Conservation (phyloP, 2,329 filamentous ascomycete species). For the Fusarium sarcochroum region DNA sequence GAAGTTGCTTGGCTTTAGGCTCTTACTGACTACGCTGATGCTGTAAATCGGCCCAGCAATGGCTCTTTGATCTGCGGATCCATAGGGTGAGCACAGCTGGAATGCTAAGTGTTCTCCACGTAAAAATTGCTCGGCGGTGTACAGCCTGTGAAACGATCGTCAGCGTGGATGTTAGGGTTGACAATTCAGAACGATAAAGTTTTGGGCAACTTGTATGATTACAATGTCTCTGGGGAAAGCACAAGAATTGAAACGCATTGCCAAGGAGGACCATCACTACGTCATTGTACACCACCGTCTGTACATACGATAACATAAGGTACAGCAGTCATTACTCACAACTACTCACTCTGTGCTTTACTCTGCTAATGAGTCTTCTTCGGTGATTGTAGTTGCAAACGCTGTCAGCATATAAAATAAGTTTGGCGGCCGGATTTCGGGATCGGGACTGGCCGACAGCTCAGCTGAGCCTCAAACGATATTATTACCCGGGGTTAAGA, state of each 20-base stretch:
- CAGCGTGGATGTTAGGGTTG: background rate
- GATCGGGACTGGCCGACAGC: slow-evolving; percentile 12
- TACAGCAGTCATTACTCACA: too few relatives aligned
- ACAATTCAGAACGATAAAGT: background rate
- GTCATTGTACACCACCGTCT: background rate
- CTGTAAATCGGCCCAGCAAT: too few relatives aligned
- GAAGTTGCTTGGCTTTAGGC: too few relatives aligned
- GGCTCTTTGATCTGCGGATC: too few relatives aligned
- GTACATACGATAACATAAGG: background rate
- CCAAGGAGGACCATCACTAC: background rate
- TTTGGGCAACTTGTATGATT: background rate
- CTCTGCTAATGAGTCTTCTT: background rate
- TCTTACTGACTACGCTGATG: too few relatives aligned
- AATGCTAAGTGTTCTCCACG: background rate
- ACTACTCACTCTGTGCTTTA: too few relatives aligned
- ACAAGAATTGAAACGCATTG: background rate
- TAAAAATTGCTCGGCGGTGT: background rate
- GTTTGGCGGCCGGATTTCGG: slow-evolving; percentile 21
- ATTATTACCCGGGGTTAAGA: background rate
- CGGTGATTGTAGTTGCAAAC: background rate
- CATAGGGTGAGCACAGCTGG: too few relatives aligned
- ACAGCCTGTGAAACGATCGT: slow-evolving; percentile 1
- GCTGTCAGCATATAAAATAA: slow-evolving; percentile 18
- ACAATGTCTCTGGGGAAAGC: background rate
- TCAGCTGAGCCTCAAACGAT: background rate